Conservation (phyloP, 495 filamentous ascomycete genomes). For the Neurospora hispaniola region DNA sequence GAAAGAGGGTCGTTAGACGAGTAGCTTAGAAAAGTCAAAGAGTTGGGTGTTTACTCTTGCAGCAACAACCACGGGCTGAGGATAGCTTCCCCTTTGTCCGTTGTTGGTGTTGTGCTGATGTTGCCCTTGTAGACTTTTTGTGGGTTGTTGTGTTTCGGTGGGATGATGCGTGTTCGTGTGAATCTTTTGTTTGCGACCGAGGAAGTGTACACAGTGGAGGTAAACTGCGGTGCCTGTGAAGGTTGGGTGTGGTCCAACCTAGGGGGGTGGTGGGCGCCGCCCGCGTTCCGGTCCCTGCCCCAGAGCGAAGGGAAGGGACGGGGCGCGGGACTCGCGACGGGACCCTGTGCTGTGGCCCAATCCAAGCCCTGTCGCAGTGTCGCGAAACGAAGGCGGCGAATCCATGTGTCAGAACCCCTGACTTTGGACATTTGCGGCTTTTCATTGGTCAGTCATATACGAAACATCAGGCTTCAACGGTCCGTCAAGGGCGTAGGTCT, state of each 20-base stretch:
- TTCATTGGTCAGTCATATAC: neutral
- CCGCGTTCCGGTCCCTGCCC: neutral
- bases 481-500: neutral
- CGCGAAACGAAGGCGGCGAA: constrained; percentile 6
- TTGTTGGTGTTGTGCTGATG: neutral
- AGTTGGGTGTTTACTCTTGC: neutral
- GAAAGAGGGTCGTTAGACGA: neutral
- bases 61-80: neutral
- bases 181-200: neutral
- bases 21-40: neutral
- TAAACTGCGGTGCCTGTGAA: too few relatives aligned
- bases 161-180: neutral
- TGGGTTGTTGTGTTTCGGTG: neutral
- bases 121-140: neutral
- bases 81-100: neutral
- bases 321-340: neutral
- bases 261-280: neutral
- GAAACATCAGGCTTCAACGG: neutral
- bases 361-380: constrained; percentile 7
- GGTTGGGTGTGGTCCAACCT: too few relatives aligned
- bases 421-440: neutral
- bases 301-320: neutral
- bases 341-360: neutral
- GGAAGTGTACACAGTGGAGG: neutral
- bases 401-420: constrained; percentile 13